Conservation (phyloP, 306 rosid species). For the Arachis stenosperma region DNA sequence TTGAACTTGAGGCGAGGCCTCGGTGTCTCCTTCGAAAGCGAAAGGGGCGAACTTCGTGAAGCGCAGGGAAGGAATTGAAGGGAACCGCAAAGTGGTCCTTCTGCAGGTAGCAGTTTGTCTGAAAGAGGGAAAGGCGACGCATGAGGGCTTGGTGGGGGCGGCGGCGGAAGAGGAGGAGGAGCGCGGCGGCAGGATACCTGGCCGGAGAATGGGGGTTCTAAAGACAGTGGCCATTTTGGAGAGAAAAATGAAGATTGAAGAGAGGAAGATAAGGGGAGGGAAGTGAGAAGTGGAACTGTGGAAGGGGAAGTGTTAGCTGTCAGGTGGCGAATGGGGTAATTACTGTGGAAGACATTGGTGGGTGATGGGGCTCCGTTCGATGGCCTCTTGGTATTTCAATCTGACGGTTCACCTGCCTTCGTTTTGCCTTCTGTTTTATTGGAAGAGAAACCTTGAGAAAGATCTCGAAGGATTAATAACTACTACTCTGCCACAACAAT, state of each 20-base stretch:
- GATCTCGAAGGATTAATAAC: too few relatives aligned
- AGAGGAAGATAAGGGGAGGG: slow-evolving; percentile 36
- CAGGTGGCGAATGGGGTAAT: slow-evolving; percentile 12
- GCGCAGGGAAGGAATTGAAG: slow-evolving; percentile 43
- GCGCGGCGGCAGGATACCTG: slow-evolving; percentile 33
- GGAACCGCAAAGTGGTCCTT: slow-evolving; percentile 40
- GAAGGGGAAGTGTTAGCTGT: slow-evolving; percentile 6
- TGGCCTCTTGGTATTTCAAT: too few relatives aligned
- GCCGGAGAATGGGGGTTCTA: slow-evolving; percentile 52
- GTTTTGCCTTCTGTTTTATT: too few relatives aligned
- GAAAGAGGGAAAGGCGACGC: slow-evolving; percentile 41
- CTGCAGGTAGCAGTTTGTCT: slow-evolving; percentile 19
- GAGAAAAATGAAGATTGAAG: neutral
- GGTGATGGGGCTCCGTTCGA: too few relatives aligned
- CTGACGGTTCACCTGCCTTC: too few relatives aligned
- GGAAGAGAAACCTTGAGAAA: too few relatives aligned
- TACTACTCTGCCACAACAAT: too few relatives aligned
- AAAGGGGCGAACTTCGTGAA: slow-evolving; percentile 54
- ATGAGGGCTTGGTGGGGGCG: slow-evolving; percentile 27
- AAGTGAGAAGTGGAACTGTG: neutral
- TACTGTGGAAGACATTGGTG: too few relatives aligned
- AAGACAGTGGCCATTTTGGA: slow-evolving; percentile 59
- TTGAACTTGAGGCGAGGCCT: slow-evolving; percentile 54
- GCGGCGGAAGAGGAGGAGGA: neutral
- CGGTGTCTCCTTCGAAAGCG: slow-evolving; percentile 59